Base-by-base conservation (phyloP, 495 filamentous ascomycete genomes). In the Neurospora hispaniola region DNA sequence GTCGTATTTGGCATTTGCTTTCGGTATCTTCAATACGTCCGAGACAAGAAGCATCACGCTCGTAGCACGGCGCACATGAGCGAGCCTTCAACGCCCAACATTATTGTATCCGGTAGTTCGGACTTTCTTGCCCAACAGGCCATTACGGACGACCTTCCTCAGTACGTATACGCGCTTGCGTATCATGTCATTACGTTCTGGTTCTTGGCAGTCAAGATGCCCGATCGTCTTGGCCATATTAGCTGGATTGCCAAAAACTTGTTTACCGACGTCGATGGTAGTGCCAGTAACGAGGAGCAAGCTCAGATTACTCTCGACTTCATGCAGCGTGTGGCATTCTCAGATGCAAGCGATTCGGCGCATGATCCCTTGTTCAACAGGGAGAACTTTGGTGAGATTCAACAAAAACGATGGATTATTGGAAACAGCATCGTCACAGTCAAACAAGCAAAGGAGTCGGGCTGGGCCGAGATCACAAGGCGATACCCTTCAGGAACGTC, bases 171-270 rank as follows among this genome's bases (percentile, higher is more conserved):
- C 78, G 90, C 93, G 1, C 84, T 98, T 35, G 94, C 96, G 7
- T 97, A 97, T 79, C 94, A 98, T 80, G 94, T 97, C 76, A 93
- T 98, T 75, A 92, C 93, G 4, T 97, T 97, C 76, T 99, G 96
- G 96, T 98, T 97, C 79, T 83, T 98, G 70, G 91, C 93, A 8
- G 79, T 98, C 73, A 94, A 92, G 79, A 86, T 97, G 42, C 85
- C 89, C 48, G 94, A 98, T 74, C 90, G 96, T 39, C 86, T 89
- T 20, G 93, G 89, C 73, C 91, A 96, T 73, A 92, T 97, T 66
- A 88, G 89, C 66, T 98, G 93, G 93, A 97, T 98, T 74, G 90
- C 92, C n/a, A 94, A 91, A 78, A 91, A 92, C 73, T 85, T 99
- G 40, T 91, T 92, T 35, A 88, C 85, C 5, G 92, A 97, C 76